Evolutionary conservation across 1,284 basidiomycete genomes (phyloP).

Genomic region (Phlebopus sp.): DNA sequence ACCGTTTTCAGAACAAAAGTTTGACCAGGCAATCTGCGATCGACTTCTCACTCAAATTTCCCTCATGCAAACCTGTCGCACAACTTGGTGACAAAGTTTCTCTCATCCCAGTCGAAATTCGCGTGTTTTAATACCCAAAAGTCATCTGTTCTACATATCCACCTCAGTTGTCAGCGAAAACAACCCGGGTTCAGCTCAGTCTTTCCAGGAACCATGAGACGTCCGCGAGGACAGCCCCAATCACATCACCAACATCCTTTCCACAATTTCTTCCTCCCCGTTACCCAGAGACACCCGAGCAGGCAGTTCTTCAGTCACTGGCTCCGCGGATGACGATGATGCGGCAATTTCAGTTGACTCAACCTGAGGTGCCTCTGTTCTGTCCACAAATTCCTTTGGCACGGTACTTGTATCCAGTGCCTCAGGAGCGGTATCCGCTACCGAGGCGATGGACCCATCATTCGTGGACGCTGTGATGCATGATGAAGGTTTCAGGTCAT

Average conservation of each 20-base stretch:
- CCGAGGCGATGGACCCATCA: neutral
- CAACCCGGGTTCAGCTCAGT: neutral
- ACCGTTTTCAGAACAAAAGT: conserved; percentile 2
- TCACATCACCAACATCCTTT: conserved; percentile 23
- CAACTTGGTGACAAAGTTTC: no score
- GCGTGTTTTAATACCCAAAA: no score
- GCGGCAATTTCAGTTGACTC: neutral
- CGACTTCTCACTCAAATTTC: conserved; percentile 8
- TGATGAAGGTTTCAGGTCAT: neutral
- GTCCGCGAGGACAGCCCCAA: neutral
- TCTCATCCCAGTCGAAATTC: no score
- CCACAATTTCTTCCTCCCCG: conserved; percentile 28
- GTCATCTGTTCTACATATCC: neutral
- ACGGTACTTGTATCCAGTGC: neutral
- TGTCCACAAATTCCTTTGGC: neutral
- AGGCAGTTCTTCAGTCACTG: neutral
- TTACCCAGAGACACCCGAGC: neutral
- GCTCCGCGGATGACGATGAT: neutral
- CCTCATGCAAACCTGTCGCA: neutral
- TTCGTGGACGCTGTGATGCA: conserved; percentile 2
- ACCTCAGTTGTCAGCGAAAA: no score
- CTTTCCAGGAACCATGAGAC: neutral
- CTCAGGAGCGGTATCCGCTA: conserved; percentile 1
- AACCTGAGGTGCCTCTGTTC: neutral
- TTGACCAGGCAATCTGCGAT: conserved; percentile 5